Evolutionary conservation across 1,139 yeast species (phyloP).

Genomic region (Protomyces lactucae-debilis): DNA sequence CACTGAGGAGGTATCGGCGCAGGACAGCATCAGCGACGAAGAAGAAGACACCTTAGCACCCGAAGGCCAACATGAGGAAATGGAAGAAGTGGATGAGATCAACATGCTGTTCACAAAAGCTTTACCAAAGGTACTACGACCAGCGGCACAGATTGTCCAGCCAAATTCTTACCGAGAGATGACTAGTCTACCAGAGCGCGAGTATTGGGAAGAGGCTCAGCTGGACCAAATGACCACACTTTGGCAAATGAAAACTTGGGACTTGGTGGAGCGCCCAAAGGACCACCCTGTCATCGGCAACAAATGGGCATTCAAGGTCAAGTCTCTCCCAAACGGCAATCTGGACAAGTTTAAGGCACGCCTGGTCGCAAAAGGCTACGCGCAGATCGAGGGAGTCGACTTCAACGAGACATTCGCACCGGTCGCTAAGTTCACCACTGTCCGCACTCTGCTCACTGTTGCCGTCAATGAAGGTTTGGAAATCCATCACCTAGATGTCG

Average conservation of each 20-base stretch:
- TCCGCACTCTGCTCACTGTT: not conserved
- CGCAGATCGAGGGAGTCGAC: slow-evolving; percentile 14
- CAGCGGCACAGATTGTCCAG: too few species aligned
- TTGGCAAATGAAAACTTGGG: not conserved
- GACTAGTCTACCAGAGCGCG: not conserved
- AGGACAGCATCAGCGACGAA: too few species aligned
- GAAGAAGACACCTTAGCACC: too few species aligned
- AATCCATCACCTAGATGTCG: not conserved
- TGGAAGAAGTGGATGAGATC: too few species aligned
- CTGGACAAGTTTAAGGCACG: slow-evolving; percentile 28
- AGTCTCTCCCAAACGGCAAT: too few species aligned
- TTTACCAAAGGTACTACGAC: too few species aligned
- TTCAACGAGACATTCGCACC: not conserved
- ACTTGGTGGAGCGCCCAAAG: not conserved
- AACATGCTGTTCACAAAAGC: too few species aligned
- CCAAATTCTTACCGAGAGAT: not conserved
- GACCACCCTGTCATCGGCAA: not conserved
- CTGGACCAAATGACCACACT: not conserved
- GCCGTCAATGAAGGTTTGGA: not conserved
- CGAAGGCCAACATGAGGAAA: too few species aligned
- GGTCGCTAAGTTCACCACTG: not conserved
- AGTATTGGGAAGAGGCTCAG: not conserved
- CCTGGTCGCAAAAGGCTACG: slow-evolving; percentile 29
- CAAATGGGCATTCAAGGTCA: too few species aligned
- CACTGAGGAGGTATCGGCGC: too few species aligned